phyloP scores from a whole-genome alignment of 1,284 basidiomycete genomes.

The Trichosporon faecale region DNA sequence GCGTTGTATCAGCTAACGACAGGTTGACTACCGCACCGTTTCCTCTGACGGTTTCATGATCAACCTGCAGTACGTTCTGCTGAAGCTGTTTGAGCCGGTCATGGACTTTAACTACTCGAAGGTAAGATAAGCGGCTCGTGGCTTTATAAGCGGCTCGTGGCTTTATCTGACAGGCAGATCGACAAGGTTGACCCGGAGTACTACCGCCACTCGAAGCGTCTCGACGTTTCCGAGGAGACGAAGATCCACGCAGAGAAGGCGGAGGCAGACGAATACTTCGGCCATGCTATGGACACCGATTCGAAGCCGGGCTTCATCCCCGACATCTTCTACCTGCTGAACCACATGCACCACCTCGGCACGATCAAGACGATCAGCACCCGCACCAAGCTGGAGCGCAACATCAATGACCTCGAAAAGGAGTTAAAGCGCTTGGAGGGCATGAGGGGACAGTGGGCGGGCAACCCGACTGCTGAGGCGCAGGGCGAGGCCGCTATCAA shows the following conservation, averaged over 20 bases:
- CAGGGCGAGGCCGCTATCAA: slow-evolving; percentile 61
- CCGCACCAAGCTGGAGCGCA: slow-evolving; percentile 67
- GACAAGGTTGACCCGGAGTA: slow-evolving; percentile 86
- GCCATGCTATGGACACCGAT: slow-evolving; percentile 53
- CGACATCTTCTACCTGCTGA: slow-evolving; percentile 84
- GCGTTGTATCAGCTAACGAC: slow-evolving; percentile 9
- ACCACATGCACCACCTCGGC: slow-evolving; percentile 82
- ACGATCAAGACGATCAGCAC: slow-evolving; percentile 73
- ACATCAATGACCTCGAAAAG: slow-evolving; percentile 71
- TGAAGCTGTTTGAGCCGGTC: slow-evolving; percentile 92
- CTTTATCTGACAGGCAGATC: slow-evolving; percentile 58
- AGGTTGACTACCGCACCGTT: slow-evolving; percentile 81
- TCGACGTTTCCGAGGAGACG: slow-evolving; percentile 80
- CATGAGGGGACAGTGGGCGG: slow-evolving; percentile 62
- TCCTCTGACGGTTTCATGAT: slow-evolving; percentile 91
- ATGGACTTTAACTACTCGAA: slow-evolving; percentile 90
- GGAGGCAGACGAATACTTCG: slow-evolving; percentile 71
- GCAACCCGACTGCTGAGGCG: slow-evolving; percentile 57
- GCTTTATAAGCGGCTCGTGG: not conserved
- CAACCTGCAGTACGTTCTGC: slow-evolving; percentile 76
- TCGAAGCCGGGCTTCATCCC: slow-evolving; percentile 78
- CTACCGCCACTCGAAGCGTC: slow-evolving; percentile 66
- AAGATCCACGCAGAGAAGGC: slow-evolving; percentile 81
- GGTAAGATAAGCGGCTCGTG: slow-evolving; percentile 52
- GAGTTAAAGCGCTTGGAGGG: slow-evolving; percentile 74